Percentiles rank a stretch among this genome's conserved stretches.
These are phyloP conservation scores for Penicillium herquei DNA, from an alignment of 495 filamentous ascomycete genomes.

Conservation along the genomic window DNA sequence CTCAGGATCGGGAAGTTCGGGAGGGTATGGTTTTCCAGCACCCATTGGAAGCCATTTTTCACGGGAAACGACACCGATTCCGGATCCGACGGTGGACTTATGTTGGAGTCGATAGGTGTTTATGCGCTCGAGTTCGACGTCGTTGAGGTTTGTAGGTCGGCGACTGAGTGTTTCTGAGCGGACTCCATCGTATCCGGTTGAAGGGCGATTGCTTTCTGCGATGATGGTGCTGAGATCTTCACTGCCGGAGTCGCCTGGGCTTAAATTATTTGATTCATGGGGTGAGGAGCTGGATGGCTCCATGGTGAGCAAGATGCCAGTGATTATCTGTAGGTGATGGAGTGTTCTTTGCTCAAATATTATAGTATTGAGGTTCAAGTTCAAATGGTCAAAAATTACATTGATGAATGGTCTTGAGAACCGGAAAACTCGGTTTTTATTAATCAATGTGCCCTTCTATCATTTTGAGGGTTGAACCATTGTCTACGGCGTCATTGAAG, in stretches of 20 bases:
- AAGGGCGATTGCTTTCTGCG: background rate
- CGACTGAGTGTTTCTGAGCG: conserved; percentile 16
- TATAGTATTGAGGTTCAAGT: background rate
- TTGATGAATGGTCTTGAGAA: no score
- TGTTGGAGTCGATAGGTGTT: conserved; percentile 35
- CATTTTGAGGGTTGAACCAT: no score
- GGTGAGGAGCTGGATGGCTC: background rate
- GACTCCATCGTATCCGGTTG: background rate
- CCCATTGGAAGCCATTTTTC: conserved; percentile 37
- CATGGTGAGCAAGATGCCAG: background rate
- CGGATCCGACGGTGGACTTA: conserved; percentile 34
- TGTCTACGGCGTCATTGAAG: no score
- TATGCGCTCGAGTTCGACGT: conserved; percentile 34
- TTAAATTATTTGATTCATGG: background rate
- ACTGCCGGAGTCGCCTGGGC: background rate
- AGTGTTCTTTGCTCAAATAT: background rate
- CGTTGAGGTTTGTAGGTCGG: conserved; percentile 21
- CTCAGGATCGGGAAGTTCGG: conserved; percentile 40
- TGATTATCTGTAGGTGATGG: background rate
- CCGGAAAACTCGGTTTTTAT: no score
- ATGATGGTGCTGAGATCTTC: background rate
- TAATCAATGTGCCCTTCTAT: no score
- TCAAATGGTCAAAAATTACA: no score
- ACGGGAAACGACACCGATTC: conserved; percentile 13
- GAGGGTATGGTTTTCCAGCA: conserved; percentile 44